These are phyloP conservation scores for Tanozyma kutaoensis DNA, from an alignment of 805 yeast species.

Conservation along the genomic window DNA sequence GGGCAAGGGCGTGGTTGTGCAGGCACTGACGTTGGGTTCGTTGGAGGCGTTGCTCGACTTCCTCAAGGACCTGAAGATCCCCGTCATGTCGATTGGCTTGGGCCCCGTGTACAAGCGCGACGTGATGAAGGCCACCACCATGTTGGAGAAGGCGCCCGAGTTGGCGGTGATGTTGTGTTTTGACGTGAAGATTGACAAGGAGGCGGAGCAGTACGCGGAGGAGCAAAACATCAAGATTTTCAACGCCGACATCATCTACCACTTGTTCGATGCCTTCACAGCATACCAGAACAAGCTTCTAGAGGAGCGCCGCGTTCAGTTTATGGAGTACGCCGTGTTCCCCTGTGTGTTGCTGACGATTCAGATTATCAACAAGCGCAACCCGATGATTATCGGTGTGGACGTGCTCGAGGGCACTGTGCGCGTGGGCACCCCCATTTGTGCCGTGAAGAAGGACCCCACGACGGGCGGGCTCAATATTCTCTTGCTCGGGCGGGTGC, in stretches of 20 bases:
- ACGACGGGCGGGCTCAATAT: slow-evolving; percentile 61
- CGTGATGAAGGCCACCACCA: slow-evolving; percentile 92
- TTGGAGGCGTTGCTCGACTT: slow-evolving; percentile 93
- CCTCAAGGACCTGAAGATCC: slow-evolving; percentile 97
- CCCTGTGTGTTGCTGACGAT: slow-evolving; percentile 92
- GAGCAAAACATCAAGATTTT: slow-evolving; percentile 87
- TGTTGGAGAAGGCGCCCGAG: slow-evolving; percentile 95
- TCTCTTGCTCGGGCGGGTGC: slow-evolving; percentile 75
- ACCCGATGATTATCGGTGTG: slow-evolving; percentile 99
- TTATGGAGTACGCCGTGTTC: slow-evolving; percentile 78
- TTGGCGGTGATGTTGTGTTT: slow-evolving; percentile 97
- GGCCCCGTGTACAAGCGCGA: slow-evolving; percentile 98
- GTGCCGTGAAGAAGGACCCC: slow-evolving; percentile 86
- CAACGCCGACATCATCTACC: slow-evolving; percentile 94
- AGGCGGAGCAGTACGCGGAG: slow-evolving; percentile 95
- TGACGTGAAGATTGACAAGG: slow-evolving; percentile 94
- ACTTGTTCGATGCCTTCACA: slow-evolving; percentile 87
- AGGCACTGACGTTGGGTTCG: slow-evolving; percentile 97
- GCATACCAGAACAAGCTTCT: slow-evolving; percentile 81
- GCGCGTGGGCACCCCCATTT: slow-evolving; percentile 87
- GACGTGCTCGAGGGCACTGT: slow-evolving; percentile 89
- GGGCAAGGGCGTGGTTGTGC: slow-evolving; percentile 97
- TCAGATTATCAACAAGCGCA: slow-evolving; percentile 95
- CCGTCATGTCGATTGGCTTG: slow-evolving; percentile 95
- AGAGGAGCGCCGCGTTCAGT: slow-evolving; percentile 84